Evolutionary conservation across 768 basidiomycete genomes (phyloP).

Genomic region (Tulasnella sp.): DNA sequence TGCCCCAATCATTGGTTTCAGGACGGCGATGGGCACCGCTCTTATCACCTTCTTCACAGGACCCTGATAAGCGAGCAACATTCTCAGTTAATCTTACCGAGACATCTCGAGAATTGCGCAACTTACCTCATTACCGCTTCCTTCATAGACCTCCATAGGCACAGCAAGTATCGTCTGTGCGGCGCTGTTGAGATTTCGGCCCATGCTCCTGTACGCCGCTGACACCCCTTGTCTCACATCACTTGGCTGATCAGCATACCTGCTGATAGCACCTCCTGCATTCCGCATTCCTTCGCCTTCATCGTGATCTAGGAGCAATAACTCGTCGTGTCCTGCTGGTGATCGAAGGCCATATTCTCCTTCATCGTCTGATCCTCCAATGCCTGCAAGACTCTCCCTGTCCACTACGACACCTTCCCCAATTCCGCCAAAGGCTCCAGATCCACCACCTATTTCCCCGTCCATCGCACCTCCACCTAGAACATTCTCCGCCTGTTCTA

Average conservation of each 20-base stretch:
- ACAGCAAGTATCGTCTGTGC: conserved; percentile 98
- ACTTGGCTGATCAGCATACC: conserved; percentile 82
- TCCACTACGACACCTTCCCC: conserved; percentile 21
- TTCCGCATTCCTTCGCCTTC: conserved; percentile 15
- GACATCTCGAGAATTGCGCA: conserved; percentile 2
- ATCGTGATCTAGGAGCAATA: neutral
- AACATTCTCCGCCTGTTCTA: conserved; percentile 88
- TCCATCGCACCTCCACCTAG: conserved; percentile 64
- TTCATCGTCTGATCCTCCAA: conserved; percentile 18
- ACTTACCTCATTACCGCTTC: conserved; percentile 76
- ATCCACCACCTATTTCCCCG: conserved; percentile 28
- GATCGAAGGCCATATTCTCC: conserved; percentile 10
- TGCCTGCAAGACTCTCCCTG: conserved; percentile 19
- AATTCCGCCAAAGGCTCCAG: conserved; percentile 19
- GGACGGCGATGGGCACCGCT: conserved; percentile 91
- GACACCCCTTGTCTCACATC: conserved; percentile 79
- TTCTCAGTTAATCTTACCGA: neutral
- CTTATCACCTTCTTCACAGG: conserved; percentile 88
- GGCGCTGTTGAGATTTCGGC: conserved; percentile 76
- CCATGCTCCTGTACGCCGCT: conserved; percentile 80
- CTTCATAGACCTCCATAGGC: conserved; percentile 97
- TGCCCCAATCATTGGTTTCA: conserved; percentile 97
- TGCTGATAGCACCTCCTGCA: conserved; percentile 48
- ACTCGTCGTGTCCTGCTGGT: neutral
- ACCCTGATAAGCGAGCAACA: conserved; percentile 40